Conservation (phyloP, 352 stramenopile genomes). For the Globisporangium recalcitrans region DNA sequence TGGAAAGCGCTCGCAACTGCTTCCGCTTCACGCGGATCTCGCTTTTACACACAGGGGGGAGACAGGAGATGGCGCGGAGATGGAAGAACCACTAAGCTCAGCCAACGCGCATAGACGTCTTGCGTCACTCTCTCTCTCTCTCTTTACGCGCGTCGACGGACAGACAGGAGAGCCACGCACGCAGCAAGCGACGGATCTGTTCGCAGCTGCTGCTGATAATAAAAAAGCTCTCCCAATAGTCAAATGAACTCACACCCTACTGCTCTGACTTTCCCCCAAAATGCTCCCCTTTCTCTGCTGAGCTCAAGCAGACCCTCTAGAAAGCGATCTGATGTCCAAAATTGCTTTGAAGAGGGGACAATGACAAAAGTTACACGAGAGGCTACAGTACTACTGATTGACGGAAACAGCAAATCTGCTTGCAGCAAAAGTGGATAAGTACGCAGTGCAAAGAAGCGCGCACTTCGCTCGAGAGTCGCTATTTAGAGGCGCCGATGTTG, state of each 20-base stretch:
- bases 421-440: too few species aligned
- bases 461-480: too few species aligned
- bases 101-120: not conserved
- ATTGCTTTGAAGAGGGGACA: too few species aligned
- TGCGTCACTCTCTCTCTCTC: not conserved
- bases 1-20: not conserved
- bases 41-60: conserved; percentile 5
- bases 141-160: not conserved
- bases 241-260: not conserved
- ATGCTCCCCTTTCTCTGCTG: not conserved
- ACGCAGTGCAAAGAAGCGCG: too few species aligned
- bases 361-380: too few species aligned
- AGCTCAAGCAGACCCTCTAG: not conserved
- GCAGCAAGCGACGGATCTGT: not conserved
- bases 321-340: not conserved
- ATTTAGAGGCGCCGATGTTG: not conserved
- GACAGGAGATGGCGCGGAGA: not conserved
- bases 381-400: too few species aligned
- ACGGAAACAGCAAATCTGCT: too few species aligned
- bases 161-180: not conserved
- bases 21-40: conserved; percentile 3
- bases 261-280: conserved; percentile 4
- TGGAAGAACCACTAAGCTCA: not conserved
- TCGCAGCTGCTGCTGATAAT: conserved; percentile 1
- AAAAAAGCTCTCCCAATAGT: not conserved